Conservation (phyloP, 2,329 filamentous ascomycete species). For the Phyllosticta citrichinensis region DNA sequence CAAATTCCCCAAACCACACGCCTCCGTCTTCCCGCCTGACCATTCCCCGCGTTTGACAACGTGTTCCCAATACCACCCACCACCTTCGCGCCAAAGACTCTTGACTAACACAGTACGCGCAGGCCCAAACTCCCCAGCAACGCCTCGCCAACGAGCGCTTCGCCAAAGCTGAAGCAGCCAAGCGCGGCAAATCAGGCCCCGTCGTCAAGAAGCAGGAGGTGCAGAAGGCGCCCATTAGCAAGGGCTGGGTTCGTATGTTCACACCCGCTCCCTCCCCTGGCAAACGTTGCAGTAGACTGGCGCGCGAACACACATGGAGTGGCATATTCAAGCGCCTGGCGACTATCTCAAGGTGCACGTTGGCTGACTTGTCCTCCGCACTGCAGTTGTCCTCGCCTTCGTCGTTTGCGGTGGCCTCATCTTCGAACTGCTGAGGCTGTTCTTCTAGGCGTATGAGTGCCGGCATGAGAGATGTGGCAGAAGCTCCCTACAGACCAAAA, state of each 20-base stretch:
- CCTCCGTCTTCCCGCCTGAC: not conserved
- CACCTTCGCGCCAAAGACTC: not conserved
- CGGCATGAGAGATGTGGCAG: not conserved
- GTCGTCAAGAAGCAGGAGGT: constrained; percentile 43
- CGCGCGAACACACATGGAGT: no score
- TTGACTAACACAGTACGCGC: not conserved
- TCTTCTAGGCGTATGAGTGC: constrained; percentile 21
- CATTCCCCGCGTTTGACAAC: not conserved
- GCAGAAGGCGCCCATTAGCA: constrained; percentile 45
- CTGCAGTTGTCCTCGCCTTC: constrained; percentile 49
- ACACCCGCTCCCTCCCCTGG: not conserved
- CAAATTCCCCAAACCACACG: not conserved
- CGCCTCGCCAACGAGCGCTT: constrained; percentile 73
- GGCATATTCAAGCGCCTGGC: no score
- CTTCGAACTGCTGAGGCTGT: constrained; percentile 45
- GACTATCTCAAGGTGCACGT: not conserved
- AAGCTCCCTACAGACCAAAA: not conserved
- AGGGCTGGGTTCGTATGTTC: constrained; percentile 50
- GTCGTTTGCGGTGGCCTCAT: constrained; percentile 51
- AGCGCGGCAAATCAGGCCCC: constrained; percentile 56
- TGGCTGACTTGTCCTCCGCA: not conserved
- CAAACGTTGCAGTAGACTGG: no score
- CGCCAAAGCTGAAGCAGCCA: constrained; percentile 59
- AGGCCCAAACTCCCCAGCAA: constrained; percentile 81
- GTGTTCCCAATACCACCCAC: not conserved